Evolutionary conservation across 257 asterid species (phyloP), one percentile per base, ranked within the genome.

Genomic region (Fraxinus americana): DNA sequence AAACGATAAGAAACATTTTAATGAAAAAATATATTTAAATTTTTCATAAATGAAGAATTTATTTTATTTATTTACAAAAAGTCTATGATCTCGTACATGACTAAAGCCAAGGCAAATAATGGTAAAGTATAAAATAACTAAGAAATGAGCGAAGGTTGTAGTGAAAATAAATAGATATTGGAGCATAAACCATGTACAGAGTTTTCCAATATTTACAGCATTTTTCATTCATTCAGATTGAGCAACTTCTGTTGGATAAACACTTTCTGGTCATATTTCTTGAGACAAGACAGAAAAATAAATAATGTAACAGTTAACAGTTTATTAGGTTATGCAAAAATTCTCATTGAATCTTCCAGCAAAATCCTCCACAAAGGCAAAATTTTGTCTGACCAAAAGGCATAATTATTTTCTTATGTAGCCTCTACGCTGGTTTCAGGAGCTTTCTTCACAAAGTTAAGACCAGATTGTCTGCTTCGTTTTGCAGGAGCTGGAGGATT

Each of bases 391-490:
- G 12, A 27, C 45, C 39, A 71, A 52, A 3, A 63, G 34, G 17
- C 5, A 61, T 48, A 23, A 13, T 59, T 48, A 14, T 75, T 68
- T 48, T 14, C 39, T 82, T 84, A 85, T 34, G 83, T 80, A 34
- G 91, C 92, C 67, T 89, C 82, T 19, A 87, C 85, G 30, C 91
- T 65, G 39, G 90, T 74, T 86, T 84, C 83, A 77, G 92, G 88
- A 72, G 84, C 80, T 66, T 85, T 87, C 88, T 83, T 91, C 68
- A 78, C 77, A 73, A 95, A 90, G 86, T 83, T 88, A 63, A 93
- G 91, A 48, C 87, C 85, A 25, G 86, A 88, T 81, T 95, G 98
- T 85, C 86, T 93, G 69, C 69, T 63, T 27, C 84, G 71, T 83
- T 87, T 91, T 1, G 80, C 81, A 57, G 90, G 91, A 84, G 74